Base-by-base conservation (phyloP, 148 eudicot species). In the Rhododendron kiyosumense region DNA sequence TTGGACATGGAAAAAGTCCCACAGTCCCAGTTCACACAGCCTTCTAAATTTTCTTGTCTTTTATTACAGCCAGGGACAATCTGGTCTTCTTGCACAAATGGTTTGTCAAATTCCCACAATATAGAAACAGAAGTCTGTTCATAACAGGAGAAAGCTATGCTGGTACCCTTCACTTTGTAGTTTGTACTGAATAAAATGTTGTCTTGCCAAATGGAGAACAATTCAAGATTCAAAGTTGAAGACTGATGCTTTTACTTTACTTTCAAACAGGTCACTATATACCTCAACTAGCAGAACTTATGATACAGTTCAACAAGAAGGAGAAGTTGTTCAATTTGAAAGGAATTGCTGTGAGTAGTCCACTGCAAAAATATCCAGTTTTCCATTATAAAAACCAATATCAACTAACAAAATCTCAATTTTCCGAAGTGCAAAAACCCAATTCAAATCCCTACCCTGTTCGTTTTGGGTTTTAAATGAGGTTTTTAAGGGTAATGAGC, bases 71-170 rank as follows among this genome's bases (percentile, higher is more conserved):
- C 77, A 65, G 88, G 85, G 88, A 87, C 80, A 87, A 87, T 87
- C 57, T 87, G 59, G 77, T 79, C 71, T 87, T 87, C 84, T 79
- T 87, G 88, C 63, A 79, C 48, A 87, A 84, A 43, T 87, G 88
- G 88, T 84, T 87, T 79, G 76, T 51, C 83, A 87, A 87, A 79
- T 87, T 87, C 84, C 88, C 88, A 79, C 86, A 87, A 38, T 87
- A 87, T 14, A 67, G 84, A 84, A 69, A 87, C 65, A 83, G 86
- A 87, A 87, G 88, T 49, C 69, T 87, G 84, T 87, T 87, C 76
- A 87, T 87, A 41, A 79, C 88, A n/a, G 88, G 88, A 78, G 88
- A 87, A 79, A 87, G 88, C 86, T 87, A 87, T 87, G 88, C 88
- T 67, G 88, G 88, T 87, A 83, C 26, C 20, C n/a, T 75, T 36